Evolutionary conservation across 2,329 filamentous ascomycete genomes (phyloP), one percentile per base, ranked within the genome.

Genomic region (Neopestalotiopsis sp.): DNA sequence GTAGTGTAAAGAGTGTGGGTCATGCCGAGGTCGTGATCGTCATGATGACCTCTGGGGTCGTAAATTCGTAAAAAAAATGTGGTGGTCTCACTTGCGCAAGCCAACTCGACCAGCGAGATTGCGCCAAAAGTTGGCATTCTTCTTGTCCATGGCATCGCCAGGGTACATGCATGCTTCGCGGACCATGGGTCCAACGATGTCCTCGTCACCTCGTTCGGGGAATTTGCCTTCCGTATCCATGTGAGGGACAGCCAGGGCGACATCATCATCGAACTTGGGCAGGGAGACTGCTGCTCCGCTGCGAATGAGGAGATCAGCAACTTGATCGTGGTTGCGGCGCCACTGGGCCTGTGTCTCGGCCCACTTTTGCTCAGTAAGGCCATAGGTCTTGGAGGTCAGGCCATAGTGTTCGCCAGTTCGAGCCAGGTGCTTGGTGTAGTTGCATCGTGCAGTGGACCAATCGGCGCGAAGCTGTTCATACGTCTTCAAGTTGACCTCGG

Each of bases 141-240:
- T 77, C 34, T 74, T 73, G 62, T 77, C 76, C 14, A 68, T 40
- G 40, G 69, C 68, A n/a, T 74, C 74, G 17, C 73, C 67, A 28
- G 74, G 72, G 38, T 80, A 78, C 86, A 89, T 89, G 71, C 84
- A 81, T 52, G 83, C 82, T 72, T 88, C 86, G 13, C 88, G 87
- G 74, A 90, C 89, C 95, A 98, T 97, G 6, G 95, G 95, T 1
- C 95, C 95, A 59, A 98, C 94, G 77, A 98, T 97, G 79, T 97
- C 95, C 74, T 95, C 92, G 75, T 97, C 94, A 66, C 94, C 94
- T 40, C 95, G 88, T 74, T 91, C 90, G 30, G 94, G 94, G 75
- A 97, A 98, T 80, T 98, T 97, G 76, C 92, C 92, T 71, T 92
- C 87, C 76, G 91, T 85, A 77, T 93, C 90, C 73, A 95, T 88